phyloP scores from a whole-genome alignment of 2,329 filamentous ascomycete species.

The Epichloe scottii region DNA sequence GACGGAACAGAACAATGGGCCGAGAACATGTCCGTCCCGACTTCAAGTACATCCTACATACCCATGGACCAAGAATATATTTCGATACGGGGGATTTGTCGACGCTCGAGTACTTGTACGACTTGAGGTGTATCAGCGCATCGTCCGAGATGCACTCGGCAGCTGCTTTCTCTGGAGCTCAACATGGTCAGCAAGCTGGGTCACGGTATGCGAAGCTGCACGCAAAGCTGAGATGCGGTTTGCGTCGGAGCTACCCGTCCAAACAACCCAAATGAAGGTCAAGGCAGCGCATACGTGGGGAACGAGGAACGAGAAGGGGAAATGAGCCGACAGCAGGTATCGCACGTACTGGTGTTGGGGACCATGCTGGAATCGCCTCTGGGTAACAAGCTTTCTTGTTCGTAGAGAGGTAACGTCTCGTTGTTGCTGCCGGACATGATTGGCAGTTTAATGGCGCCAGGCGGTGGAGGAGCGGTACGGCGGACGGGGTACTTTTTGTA shows the following conservation, averaged over 20 bases:
- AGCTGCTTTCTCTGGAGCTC: slow-evolving; percentile 33
- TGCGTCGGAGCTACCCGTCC: neutral
- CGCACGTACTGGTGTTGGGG: slow-evolving; percentile 21
- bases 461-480: slow-evolving; percentile 5
- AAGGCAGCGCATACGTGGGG: neutral
- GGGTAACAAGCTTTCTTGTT: slow-evolving; percentile 13
- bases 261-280: neutral
- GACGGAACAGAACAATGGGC: too few species aligned
- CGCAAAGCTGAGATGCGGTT: neutral
- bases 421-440: slow-evolving; percentile 17
- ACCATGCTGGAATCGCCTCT: slow-evolving; percentile 19
- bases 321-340: neutral
- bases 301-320: neutral
- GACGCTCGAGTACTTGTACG: slow-evolving; percentile 95
- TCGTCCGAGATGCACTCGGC: slow-evolving; percentile 78
- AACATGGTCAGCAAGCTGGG: slow-evolving; percentile 1
- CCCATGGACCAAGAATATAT: slow-evolving; percentile 90
- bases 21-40: neutral
- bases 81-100: slow-evolving; percentile 90
- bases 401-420: slow-evolving; percentile 22
- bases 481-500: slow-evolving; percentile 1
- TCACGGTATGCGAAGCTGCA: neutral
- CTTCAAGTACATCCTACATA: slow-evolving; percentile 35
- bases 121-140: slow-evolving; percentile 77
- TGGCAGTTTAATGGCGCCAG: slow-evolving; percentile 10